A percentile compares a stretch with the other conserved stretches of the same genome.
Evolutionary conservation across 495 filamentous ascomycete genomes (phyloP).

Genomic region (Penicillium simplicissimum): DNA sequence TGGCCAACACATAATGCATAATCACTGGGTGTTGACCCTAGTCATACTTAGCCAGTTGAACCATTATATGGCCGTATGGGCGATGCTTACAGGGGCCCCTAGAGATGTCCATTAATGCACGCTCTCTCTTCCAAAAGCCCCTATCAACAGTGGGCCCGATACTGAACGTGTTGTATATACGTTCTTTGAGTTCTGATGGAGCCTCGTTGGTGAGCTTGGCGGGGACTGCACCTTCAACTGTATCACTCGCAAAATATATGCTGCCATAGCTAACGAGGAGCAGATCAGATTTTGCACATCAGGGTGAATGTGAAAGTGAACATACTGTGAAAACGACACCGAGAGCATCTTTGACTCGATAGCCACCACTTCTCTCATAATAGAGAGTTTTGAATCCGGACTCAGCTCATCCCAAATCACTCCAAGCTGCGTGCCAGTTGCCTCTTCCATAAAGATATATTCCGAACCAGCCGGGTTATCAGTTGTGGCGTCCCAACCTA

Average conservation of each 20-base stretch:
- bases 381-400: conserved; percentile 25
- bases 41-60: conserved; percentile 11
- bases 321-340: conserved; percentile 30
- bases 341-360: conserved; percentile 27
- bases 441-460: conserved; percentile 36
- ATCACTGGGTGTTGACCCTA: conserved; percentile 24
- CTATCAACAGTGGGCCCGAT: neutral
- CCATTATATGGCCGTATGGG: neutral
- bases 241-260: conserved; percentile 32
- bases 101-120: conserved; percentile 25
- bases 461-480: conserved; percentile 31
- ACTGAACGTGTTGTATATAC: neutral
- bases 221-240: neutral
- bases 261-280: conserved; percentile 30
- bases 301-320: conserved; percentile 4
- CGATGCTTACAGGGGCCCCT: conserved; percentile 40
- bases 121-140: conserved; percentile 23
- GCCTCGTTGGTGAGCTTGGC: neutral
- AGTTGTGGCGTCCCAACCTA: conserved; percentile 18
- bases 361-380: conserved; percentile 32
- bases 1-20: conserved; percentile 23
- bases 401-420: conserved; percentile 27
- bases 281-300: neutral
- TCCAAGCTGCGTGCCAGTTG: conserved; percentile 27
- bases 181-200: neutral